Percentiles rank a stretch among this genome's conserved stretches.
Conservation (phyloP, 2,329 filamentous ascomycete species). For the Ophiostoma ips region DNA sequence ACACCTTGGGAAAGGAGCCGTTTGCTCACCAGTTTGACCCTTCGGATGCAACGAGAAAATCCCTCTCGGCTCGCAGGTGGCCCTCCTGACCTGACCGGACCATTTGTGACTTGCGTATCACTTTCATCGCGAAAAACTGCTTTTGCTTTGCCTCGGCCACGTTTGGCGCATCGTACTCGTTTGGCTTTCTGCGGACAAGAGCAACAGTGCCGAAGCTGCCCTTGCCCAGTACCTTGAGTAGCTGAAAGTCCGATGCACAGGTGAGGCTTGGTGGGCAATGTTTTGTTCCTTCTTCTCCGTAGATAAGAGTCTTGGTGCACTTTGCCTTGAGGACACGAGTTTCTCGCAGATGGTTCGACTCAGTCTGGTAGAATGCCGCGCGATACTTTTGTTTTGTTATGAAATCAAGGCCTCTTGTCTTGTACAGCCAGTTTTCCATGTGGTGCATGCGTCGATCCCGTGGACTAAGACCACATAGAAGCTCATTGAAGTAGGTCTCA, state of each 20-base stretch:
- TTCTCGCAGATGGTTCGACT: slow-evolving; percentile 64
- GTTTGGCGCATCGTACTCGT: neutral
- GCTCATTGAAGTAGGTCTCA: slow-evolving; percentile 69
- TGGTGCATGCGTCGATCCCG: slow-evolving; percentile 47
- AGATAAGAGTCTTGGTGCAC: neutral
- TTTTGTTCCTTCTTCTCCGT: neutral
- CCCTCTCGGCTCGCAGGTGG: slow-evolving; percentile 78
- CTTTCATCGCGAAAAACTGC: slow-evolving; percentile 88
- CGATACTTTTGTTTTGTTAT: slow-evolving; percentile 41
- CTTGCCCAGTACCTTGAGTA: slow-evolving; percentile 72
- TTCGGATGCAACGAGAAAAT: slow-evolving; percentile 80
- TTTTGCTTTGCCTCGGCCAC: slow-evolving; percentile 18
- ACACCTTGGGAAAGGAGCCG: too few relatives aligned
- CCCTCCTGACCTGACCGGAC: slow-evolving; percentile 82
- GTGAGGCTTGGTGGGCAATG: neutral
- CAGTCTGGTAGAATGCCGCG: slow-evolving; percentile 47
- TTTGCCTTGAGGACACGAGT: slow-evolving; percentile 51
- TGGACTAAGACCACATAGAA: slow-evolving; percentile 42
- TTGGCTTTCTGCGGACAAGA: slow-evolving; percentile 55
- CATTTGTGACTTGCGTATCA: slow-evolving; percentile 91
- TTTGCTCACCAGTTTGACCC: slow-evolving; percentile 60
- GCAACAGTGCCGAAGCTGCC: slow-evolving; percentile 90
- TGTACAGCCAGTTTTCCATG: slow-evolving; percentile 50
- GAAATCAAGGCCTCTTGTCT: slow-evolving; percentile 34
- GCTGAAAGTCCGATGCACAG: slow-evolving; percentile 52